A percentile compares a stretch with the other conserved stretches of the same genome.
phyloP scores from a whole-genome alignment of 345 rosid species.

The Euphorbia peplus region DNA sequence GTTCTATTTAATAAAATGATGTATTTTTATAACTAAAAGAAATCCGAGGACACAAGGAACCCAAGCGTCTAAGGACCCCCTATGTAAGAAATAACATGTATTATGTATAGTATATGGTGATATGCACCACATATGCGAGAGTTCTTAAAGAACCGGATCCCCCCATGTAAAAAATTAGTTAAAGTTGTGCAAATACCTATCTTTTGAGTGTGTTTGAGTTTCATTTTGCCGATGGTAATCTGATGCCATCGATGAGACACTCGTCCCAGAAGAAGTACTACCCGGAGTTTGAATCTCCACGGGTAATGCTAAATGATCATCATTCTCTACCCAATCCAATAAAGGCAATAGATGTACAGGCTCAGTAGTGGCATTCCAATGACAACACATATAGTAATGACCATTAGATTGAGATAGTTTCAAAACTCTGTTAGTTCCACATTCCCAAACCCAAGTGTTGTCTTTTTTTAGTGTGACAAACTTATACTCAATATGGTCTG shows the following conservation, averaged over 20 bases:
- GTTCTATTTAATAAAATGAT: too few species aligned
- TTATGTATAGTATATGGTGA: too few species aligned
- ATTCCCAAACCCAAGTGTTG: conserved; percentile 67
- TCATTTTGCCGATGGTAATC: conserved; percentile 20
- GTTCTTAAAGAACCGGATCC: too few species aligned
- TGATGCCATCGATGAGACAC: conserved; percentile 64
- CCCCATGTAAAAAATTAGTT: too few species aligned
- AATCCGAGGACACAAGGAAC: too few species aligned
- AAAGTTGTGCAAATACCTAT: background rate
- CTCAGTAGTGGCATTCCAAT: conserved; percentile 67
- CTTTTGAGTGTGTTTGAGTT: background rate
- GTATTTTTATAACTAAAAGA: too few species aligned
- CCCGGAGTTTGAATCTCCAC: conserved; percentile 25
- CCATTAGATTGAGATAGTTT: conserved; percentile 64
- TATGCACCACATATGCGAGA: too few species aligned
- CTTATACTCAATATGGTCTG: conserved; percentile 60
- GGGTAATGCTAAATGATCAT: conserved; percentile 18
- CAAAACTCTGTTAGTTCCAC: conserved; percentile 62
- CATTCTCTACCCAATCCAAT: conserved; percentile 26
- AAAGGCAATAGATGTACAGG: conserved; percentile 44
- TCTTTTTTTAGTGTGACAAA: conserved; percentile 51
- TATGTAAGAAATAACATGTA: too few species aligned
- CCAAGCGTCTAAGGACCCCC: too few species aligned
- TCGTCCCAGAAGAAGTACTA: conserved; percentile 47
- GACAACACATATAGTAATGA: conserved; percentile 51